A percentile compares a stretch with the other conserved stretches of the same genome.
Evolutionary conservation across 257 asterid genomes (phyloP).

Genomic region (Solanum chilense): DNA sequence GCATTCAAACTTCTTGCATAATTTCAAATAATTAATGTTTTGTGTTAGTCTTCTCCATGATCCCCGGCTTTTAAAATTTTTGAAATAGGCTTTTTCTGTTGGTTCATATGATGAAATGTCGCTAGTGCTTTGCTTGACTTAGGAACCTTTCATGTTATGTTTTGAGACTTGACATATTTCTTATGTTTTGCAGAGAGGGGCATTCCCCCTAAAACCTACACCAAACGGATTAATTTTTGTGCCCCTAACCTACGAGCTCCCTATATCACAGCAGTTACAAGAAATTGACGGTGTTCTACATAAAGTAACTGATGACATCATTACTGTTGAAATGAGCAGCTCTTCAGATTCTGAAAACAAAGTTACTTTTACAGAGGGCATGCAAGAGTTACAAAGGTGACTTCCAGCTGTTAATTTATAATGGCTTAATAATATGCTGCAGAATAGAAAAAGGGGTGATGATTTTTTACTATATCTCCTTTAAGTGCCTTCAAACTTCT

Average conservation of each 20-base stretch:
- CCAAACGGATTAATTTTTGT: constrained; percentile 69
- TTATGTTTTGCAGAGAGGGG: constrained; percentile 76
- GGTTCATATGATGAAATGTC: background rate
- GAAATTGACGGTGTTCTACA: constrained; percentile 78
- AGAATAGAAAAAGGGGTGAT: background rate
- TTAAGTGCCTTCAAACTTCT: background rate
- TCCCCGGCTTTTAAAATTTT: background rate
- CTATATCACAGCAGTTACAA: constrained; percentile 62
- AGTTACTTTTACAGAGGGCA: constrained; percentile 47
- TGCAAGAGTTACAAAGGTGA: constrained; percentile 78
- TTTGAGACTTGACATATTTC: background rate
- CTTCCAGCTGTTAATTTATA: background rate
- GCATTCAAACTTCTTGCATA: background rate
- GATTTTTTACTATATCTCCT: background rate
- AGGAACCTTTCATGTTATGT: background rate
- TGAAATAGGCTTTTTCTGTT: background rate
- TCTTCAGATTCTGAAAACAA: constrained; percentile 32
- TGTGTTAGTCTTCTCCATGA: background rate
- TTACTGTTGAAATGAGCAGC: constrained; percentile 58
- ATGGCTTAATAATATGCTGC: background rate
- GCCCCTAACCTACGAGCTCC: constrained; percentile 64
- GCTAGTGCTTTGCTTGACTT: background rate
- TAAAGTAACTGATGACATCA: constrained; percentile 94
- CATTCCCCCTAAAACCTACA: constrained; percentile 74
- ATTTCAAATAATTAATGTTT: background rate